Conservation (phyloP, 2,329 filamentous ascomycete species). For the Monilinia fructicola region DNA sequence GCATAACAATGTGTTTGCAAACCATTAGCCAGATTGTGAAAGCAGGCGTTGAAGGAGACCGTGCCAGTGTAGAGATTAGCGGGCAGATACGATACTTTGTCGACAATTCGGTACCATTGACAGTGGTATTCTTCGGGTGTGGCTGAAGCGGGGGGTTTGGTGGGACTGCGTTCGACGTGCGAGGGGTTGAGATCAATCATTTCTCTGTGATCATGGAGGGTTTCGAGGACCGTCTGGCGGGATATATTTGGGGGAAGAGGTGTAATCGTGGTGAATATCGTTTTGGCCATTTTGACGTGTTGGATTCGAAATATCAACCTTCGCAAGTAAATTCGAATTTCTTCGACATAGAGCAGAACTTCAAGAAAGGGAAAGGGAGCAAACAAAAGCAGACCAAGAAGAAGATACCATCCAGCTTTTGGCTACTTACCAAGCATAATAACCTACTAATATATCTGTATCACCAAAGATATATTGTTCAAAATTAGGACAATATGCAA, state of each 20-base stretch:
- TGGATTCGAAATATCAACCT: not conserved
- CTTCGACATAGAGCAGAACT: not conserved
- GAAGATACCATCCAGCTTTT: not conserved
- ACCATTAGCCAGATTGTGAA: conserved; percentile 70
- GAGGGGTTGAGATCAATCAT: conserved; percentile 70
- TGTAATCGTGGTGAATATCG: conserved; percentile 76
- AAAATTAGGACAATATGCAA: not conserved
- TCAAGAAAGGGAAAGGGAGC: not conserved
- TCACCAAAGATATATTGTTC: not conserved
- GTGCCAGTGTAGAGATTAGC: conserved; percentile 62
- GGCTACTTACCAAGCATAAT: conserved; percentile 9
- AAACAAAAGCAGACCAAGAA: not conserved
- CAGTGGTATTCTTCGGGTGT: conserved; percentile 70
- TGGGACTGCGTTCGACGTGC: conserved; percentile 68
- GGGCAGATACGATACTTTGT: conserved; percentile 73
- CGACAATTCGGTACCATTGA: conserved; percentile 76
- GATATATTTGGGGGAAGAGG: conserved; percentile 69
- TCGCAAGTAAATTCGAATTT: not conserved
- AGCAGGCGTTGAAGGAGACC: conserved; percentile 76
- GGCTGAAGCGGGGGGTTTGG: conserved; percentile 65
- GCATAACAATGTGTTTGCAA: conserved; percentile 83
- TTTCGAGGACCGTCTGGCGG: conserved; percentile 67
- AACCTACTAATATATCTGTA: not conserved
- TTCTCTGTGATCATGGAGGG: conserved; percentile 73
- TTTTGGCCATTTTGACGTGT: conserved; percentile 40